These are phyloP conservation scores for Punctularia strigosozonata DNA, from an alignment of 768 basidiomycete genomes.

Conservation along the genomic window DNA sequence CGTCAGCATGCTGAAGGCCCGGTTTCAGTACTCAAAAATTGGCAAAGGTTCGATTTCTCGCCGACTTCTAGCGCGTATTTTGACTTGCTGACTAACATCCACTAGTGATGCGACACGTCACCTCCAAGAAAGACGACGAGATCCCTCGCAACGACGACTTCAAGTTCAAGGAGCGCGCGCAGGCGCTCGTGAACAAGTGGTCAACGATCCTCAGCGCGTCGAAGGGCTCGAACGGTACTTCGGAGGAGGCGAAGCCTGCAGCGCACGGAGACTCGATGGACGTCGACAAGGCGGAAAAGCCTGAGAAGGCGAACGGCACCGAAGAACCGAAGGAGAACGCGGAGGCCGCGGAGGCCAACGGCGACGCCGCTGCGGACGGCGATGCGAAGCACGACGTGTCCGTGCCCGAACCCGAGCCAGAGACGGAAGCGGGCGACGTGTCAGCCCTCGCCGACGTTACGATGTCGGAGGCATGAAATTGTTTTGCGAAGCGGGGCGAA, in stretches of 20 bases:
- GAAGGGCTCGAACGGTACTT: constrained; percentile 10
- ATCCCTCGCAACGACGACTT: constrained; percentile 58
- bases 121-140: constrained; percentile 36
- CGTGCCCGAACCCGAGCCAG: too few relatives aligned
- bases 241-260: constrained; percentile 9
- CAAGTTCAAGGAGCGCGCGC: constrained; percentile 61
- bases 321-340: constrained; percentile 6
- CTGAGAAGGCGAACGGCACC: constrained; percentile 17
- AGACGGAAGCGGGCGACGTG: too few relatives aligned
- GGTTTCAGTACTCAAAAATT: constrained; percentile 77
- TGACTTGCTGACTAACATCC: too few relatives aligned
- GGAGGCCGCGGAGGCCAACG: constrained; percentile 8
- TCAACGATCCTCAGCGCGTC: constrained; percentile 35
- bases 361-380: constrained; percentile 7
- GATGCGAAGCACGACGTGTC: too few relatives aligned
- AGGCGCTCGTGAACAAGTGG: constrained; percentile 61
- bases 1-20: too few relatives aligned
- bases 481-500: too few relatives aligned
- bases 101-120: constrained; percentile 88
- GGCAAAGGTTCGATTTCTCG: too few relatives aligned
- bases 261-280: constrained; percentile 9
- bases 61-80: too few relatives aligned
- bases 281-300: constrained; percentile 6
- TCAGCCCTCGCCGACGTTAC: too few relatives aligned
- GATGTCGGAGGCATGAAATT: too few relatives aligned